Evolutionary conservation across 1,139 yeast species (phyloP).

Genomic region (Yamadazyma jaroonii): DNA sequence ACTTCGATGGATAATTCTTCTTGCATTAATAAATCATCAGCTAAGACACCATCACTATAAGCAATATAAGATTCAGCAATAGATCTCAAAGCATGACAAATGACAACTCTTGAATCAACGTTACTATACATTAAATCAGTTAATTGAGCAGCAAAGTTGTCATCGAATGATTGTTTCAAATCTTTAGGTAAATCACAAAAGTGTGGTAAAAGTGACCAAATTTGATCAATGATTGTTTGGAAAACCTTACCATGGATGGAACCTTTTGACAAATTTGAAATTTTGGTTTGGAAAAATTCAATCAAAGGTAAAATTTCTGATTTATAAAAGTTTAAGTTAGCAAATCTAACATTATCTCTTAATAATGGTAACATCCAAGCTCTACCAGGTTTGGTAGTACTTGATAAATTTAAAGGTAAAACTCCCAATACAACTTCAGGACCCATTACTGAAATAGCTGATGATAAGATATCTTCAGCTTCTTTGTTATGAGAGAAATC

Average conservation of each 20-base stretch:
- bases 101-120: slow-evolving; percentile 69
- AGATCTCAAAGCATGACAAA: slow-evolving; percentile 78
- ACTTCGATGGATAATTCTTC: slow-evolving; percentile 58
- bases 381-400: slow-evolving; percentile 59
- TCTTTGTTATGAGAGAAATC: slow-evolving; percentile 71
- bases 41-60: slow-evolving; percentile 58
- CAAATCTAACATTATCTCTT: slow-evolving; percentile 78
- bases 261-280: slow-evolving; percentile 45
- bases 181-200: slow-evolving; percentile 88
- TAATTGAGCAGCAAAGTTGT: slow-evolving; percentile 72
- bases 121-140: slow-evolving; percentile 74
- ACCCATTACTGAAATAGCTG: slow-evolving; percentile 78
- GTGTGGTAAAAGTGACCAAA: slow-evolving; percentile 88
- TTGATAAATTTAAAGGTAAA: slow-evolving; percentile 72
- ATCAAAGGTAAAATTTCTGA: slow-evolving; percentile 65
- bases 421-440: slow-evolving; percentile 75
- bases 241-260: slow-evolving; percentile 73
- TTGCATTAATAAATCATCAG: slow-evolving; percentile 55
- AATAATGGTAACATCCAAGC: slow-evolving; percentile 95
- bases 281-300: slow-evolving; percentile 52
- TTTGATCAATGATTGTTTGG: slow-evolving; percentile 81
- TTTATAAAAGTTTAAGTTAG: slow-evolving; percentile 64
- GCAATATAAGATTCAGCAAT: slow-evolving; percentile 75
- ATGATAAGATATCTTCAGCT: slow-evolving; percentile 76
- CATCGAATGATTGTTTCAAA: slow-evolving; percentile 59